phyloP scores from a whole-genome alignment of 225 moss, liverwort and hornwort genomes.

The Bryum argenteum region DNA sequence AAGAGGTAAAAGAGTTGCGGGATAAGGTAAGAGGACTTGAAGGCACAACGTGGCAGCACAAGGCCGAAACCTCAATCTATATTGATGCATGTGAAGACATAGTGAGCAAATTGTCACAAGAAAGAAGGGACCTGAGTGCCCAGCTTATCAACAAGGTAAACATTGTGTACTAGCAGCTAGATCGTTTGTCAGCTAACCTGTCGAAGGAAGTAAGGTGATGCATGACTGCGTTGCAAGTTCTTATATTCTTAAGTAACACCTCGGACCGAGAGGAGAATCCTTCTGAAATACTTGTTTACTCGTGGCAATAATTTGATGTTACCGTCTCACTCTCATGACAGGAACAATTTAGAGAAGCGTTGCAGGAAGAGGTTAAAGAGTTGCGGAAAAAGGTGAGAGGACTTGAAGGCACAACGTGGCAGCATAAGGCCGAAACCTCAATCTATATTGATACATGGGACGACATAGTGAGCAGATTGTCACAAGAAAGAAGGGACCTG shows the following conservation, averaged over 20 bases:
- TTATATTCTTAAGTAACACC: no score
- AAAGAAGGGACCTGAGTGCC: conserved; percentile 23
- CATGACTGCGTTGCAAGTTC: not conserved
- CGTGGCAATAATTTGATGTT: not conserved
- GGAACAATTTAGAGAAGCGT: not conserved
- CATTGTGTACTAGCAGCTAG: not conserved
- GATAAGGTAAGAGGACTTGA: not conserved
- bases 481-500: conserved; percentile 23
- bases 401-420: conserved; percentile 20
- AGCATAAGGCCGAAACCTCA: conserved; percentile 31
- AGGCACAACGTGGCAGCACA: conserved; percentile 22
- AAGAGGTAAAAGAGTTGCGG: not conserved
- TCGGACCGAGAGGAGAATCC: no score
- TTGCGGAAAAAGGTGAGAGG: not conserved
- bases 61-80: conserved; percentile 35
- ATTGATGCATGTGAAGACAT: conserved; percentile 27
- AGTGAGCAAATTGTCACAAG: conserved; percentile 19
- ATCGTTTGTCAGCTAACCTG: conserved; percentile 19
- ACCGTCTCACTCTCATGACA: not conserved
- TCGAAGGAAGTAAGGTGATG: conserved; percentile 27
- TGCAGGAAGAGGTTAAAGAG: not conserved
- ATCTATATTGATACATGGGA: conserved; percentile 32
- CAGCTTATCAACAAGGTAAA: conserved; percentile 40
- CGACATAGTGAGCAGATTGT: conserved; percentile 17
- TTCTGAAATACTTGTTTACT: not conserved